Base-by-base conservation (phyloP, 768 basidiomycete species). In the Tulasnella calospora region DNA sequence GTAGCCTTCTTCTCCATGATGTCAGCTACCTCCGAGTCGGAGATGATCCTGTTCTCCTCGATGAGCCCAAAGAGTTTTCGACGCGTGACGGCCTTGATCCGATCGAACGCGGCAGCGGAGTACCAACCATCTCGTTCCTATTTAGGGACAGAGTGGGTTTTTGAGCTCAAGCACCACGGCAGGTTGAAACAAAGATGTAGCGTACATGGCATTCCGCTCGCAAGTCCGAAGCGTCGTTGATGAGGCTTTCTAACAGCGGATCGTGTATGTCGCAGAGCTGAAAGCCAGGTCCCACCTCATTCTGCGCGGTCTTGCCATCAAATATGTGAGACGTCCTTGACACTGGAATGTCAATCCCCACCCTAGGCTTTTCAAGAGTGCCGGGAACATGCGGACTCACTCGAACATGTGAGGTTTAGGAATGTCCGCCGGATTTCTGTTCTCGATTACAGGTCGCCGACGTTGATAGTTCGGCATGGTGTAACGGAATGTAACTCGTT, bases 251-350 rank as follows among this genome's bases (percentile, higher is more conserved):
- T 71, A 98, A 84, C 88, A 96, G 92, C 8, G 91, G 90, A 83
- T 99, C 98, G 9, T 87, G 85, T 80, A 99, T 93, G 83, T 99
- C 98, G 83, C 94, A 94, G 8, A 99, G 87, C 84, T 99, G 98
- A 85, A 94, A 99, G 23, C 95, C 94, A 1, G 95, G 75, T 12
- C 51, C 95, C 0, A 94, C 92, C 83, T 97, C 93, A 81, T 92
- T 91, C 69, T 92, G 90, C 70, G 95, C 84, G 9, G 89, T 89
- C 78, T 89, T 83, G 0, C 97, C 98, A 83, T 99, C 95, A 81
- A 99, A 99, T 41, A 95, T 88, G 83, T 99, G 95, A 0, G 92
- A 92, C 81, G 86, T 87, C 33, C 83, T 85, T 78, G 35, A 44
- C 27, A 19, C 2, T 30, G 41, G 15, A 27, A 71, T 3, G 41